A percentile compares a stretch with the other conserved stretches of the same genome.
These are phyloP conservation scores for Thuidium tamariscinum DNA, from an alignment of 225 moss, liverwort and hornwort species.

Conservation along the genomic window DNA sequence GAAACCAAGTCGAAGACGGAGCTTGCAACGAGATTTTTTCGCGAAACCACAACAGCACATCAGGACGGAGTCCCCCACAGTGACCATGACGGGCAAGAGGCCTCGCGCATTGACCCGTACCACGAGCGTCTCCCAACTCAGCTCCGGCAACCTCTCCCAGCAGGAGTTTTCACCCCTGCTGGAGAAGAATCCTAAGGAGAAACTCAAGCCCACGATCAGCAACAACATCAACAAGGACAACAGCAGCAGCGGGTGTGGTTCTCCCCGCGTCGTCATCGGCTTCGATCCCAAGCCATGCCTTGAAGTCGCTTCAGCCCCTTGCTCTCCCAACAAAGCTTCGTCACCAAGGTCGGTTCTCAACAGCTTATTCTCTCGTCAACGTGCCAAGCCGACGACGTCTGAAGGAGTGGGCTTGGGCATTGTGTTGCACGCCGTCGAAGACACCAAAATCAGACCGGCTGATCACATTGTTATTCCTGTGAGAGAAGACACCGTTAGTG, in stretches of 20 bases:
- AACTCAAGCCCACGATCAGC: conserved; percentile 35
- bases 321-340: conserved; percentile 24
- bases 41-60: background rate
- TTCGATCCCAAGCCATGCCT: conserved; percentile 66
- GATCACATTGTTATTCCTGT: conserved; percentile 29
- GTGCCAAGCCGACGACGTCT: conserved; percentile 4
- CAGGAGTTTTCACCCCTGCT: conserved; percentile 65
- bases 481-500: background rate
- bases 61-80: conserved; percentile 7
- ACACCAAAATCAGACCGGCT: conserved; percentile 7
- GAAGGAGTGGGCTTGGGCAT: conserved; percentile 82
- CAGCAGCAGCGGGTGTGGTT: background rate
- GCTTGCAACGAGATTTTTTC: background rate
- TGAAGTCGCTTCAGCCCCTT: background rate
- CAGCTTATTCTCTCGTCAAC: conserved; percentile 53
- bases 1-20: background rate
- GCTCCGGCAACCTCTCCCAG: conserved; percentile 46
- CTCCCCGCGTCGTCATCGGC: conserved; percentile 75
- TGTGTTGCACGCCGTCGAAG: conserved; percentile 37
- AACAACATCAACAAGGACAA: background rate
- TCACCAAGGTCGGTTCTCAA: conserved; percentile 74
- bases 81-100: conserved; percentile 72
- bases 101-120: conserved; percentile 78
- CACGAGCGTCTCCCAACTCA: conserved; percentile 61
- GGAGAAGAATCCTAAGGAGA: conserved; percentile 71